Evolutionary conservation across 2,329 filamentous ascomycete genomes (phyloP).

Genomic region (Plectosphaerella sp.): DNA sequence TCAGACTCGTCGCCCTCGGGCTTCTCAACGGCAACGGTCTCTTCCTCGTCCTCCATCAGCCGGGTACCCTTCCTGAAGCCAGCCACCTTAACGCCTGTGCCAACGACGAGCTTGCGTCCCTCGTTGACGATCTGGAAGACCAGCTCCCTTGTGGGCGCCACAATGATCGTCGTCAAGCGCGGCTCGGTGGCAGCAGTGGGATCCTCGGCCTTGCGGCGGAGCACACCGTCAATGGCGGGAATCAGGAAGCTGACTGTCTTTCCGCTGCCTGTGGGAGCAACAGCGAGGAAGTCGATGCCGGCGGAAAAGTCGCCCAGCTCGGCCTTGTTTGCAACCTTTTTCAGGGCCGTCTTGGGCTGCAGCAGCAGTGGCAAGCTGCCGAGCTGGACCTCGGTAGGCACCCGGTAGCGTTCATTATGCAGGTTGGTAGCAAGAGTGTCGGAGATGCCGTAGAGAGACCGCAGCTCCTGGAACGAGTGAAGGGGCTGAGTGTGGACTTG

Average conservation of each 20-base stretch:
- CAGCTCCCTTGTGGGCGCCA: conserved; percentile 76
- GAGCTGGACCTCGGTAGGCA: conserved; percentile 93
- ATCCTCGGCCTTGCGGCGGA: conserved; percentile 49
- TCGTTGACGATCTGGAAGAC: conserved; percentile 80
- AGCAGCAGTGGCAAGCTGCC: conserved; percentile 78
- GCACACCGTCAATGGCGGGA: conserved; percentile 74
- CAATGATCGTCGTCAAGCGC: conserved; percentile 61
- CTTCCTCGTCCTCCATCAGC: conserved; percentile 45
- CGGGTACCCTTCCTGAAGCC: conserved; percentile 84
- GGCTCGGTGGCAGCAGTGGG: conserved; percentile 29
- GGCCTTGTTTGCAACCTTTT: conserved; percentile 26
- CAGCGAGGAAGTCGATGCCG: conserved; percentile 71
- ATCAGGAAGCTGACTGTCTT: conserved; percentile 94
- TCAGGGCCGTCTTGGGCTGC: conserved; percentile 45
- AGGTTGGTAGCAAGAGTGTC: conserved; percentile 73
- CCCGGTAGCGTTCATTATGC: conserved; percentile 73
- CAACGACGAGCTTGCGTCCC: conserved; percentile 71
- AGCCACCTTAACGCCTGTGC: conserved; percentile 74
- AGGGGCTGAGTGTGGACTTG: conserved; percentile 77
- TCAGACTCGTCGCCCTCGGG: conserved; percentile 23
- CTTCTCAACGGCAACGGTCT: conserved; percentile 22
- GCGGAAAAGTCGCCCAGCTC: conserved; percentile 22
- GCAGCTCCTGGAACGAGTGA: conserved; percentile 69
- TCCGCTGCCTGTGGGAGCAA: conserved; percentile 92
- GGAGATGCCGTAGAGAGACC: conserved; percentile 68